A percentile compares a stretch with the other conserved stretches of the same genome.
These are phyloP conservation scores for Lentinula raphanica DNA, from an alignment of 768 basidiomycete genomes.

Conservation along the genomic window DNA sequence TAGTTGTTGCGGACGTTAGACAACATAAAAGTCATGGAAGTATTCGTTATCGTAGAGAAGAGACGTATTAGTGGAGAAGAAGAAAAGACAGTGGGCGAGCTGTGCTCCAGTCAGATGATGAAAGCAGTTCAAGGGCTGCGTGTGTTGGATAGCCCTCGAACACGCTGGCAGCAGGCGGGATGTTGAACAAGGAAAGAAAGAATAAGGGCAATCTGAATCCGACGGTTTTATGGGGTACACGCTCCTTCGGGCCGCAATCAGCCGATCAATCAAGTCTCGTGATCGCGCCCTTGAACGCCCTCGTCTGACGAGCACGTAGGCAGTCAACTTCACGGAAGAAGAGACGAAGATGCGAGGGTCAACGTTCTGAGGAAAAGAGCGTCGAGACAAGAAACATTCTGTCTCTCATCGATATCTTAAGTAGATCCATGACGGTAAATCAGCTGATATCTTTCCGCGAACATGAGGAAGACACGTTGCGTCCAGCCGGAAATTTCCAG, in stretches of 20 bases:
- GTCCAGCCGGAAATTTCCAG: background rate
- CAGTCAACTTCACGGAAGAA: background rate
- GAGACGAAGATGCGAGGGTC: background rate
- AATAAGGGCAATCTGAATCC: background rate
- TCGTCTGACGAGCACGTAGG: background rate
- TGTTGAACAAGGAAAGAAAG: background rate
- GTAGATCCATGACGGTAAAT: background rate
- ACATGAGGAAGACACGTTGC: conserved; percentile 7
- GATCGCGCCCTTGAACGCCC: background rate
- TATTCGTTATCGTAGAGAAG: background rate
- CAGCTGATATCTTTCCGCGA: background rate
- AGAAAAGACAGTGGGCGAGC: conserved; percentile 4
- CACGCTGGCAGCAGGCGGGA: background rate
- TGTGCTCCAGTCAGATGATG: background rate
- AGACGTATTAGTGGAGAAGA: background rate
- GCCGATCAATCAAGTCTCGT: background rate
- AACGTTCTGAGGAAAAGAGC: background rate
- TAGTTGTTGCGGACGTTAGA: conserved; percentile 1
- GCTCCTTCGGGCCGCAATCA: background rate
- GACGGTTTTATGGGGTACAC: background rate
- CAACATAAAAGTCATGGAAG: conserved; percentile 4
- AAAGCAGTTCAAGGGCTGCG: background rate
- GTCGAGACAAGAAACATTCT: background rate
- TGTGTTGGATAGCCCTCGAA: background rate
- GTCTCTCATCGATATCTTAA: background rate